A percentile compares a stretch with the other conserved stretches of the same genome.
phyloP scores from a whole-genome alignment of 371 early-diverging fungal species.

The Nematocida sp. region DNA sequence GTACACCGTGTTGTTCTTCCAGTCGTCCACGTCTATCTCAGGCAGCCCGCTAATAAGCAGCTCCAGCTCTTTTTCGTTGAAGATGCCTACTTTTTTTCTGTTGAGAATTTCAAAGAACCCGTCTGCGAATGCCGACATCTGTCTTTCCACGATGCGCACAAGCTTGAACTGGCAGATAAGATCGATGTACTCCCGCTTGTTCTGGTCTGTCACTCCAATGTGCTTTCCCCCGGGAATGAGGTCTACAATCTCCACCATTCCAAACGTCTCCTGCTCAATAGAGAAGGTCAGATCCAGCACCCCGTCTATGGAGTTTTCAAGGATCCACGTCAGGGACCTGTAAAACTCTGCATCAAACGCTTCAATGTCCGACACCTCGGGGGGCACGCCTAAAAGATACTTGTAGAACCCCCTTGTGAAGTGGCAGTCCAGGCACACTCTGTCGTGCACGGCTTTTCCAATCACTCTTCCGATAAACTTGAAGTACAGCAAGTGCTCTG shows the following conservation, averaged over 20 bases:
- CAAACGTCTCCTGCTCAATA: constrained; percentile 83
- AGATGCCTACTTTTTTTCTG: constrained; percentile 75
- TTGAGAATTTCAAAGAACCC: constrained; percentile 94
- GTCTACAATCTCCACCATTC: constrained; percentile 73
- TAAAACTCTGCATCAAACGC: constrained; percentile 88
- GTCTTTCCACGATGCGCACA: constrained; percentile 76
- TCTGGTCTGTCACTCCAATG: constrained; percentile 81
- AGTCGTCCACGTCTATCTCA: constrained; percentile 94
- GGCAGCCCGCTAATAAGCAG: constrained; percentile 90
- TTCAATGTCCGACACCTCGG: constrained; percentile 88
- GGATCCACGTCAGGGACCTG: constrained; percentile 89
- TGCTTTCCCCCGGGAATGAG: constrained; percentile 79
- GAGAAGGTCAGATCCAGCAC: constrained; percentile 85
- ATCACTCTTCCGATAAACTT: constrained; percentile 94
- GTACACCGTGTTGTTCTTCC: constrained; percentile 92
- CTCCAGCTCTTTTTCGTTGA: constrained; percentile 94
- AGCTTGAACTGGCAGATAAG: constrained; percentile 79
- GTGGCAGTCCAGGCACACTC: constrained; percentile 80
- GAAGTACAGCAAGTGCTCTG: constrained; percentile 87
- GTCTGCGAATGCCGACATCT: constrained; percentile 78
- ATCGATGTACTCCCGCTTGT: constrained; percentile 87
- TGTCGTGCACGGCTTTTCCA: constrained; percentile 92
- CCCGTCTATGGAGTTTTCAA: constrained; percentile 86
- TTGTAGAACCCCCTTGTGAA: constrained; percentile 95
- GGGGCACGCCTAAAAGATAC: constrained; percentile 77